Base-by-base conservation (phyloP, 345 rosid species). In the Gossypium mustelinum region DNA sequence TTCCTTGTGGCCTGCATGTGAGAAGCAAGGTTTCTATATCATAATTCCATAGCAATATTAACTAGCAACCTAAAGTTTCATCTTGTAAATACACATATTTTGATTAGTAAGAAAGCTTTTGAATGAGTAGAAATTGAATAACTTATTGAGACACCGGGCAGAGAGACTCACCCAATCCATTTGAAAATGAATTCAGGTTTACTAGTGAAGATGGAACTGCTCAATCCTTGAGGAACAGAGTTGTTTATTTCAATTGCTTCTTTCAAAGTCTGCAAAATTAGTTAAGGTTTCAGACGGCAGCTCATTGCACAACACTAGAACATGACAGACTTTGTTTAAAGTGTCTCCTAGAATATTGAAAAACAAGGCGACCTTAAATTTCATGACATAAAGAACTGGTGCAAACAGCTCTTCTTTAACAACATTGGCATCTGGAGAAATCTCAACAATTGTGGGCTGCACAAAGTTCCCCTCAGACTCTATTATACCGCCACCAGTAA, bases 351-450 rank as follows among this genome's bases (percentile, higher is more conserved):
- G 57, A 9, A 48, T 11, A 43, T 9, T 10, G 12, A 3, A 18
- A 43, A 52, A 81, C 56, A 69, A 59, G 63, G 22, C n/a, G 78
- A 93, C 99, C 98, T 88, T 81, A 81, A 91, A 95, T 85, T 91
- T 93, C 85, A 95, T 86, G 51, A 79, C 94, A 68, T 90, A 91
- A 4, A 95, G 92, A 77, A 95, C 94, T 0, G 99, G 98, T 79
- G 91, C 98, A 88, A 95, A 91, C 48, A 93, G 75, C 85, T 95
- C 98, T 84, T 91, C 97, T 82, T 91, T 93, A 12, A 95, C 97
- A 81, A 87, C 87, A 39, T 60, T 82, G 18, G 96, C 88, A 70
- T 77, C 79, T 14, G 96, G 67, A 76, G 92, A 89, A 73, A 95
- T 93, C 87, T 93, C 97, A 29, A 91, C 87, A 73, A 95, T 93